Evolutionary conservation across 2,329 filamentous ascomycete genomes (phyloP), one percentile per base, ranked within the genome.

Genomic region (Sclerotinia trifoliorum): DNA sequence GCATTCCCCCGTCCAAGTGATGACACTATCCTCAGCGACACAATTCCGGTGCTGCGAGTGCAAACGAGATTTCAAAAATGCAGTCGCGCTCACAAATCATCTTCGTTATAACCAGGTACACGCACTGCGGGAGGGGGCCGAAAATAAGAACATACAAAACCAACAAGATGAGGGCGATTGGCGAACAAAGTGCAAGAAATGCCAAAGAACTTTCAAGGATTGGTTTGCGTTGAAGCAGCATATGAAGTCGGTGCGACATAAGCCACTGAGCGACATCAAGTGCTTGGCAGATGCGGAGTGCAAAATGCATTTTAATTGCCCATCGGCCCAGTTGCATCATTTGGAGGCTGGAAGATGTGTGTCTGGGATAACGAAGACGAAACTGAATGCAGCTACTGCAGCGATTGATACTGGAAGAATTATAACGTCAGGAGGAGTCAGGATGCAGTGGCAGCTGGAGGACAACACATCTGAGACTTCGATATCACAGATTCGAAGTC

Each of bases 1-100:
- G 42, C 65, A 70, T 65, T 17, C 54, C 29, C 39, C 63, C 35
- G 29, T 58, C n/a, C 39, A 15, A 58, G 7, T 21, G 56, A 58
- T 8, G 21, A 58, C 2, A n/a, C 35, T 24, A 26, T 58, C 46
- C 29, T 58, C 56, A 24, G 58, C 35, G 24, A 61, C 58, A 65
- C 58, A 56, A 68, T 69, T 64, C 42, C 44, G 65, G 52, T 72
- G 71, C 64, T 72, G 71, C 60, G 67, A 72, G 57, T 72, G 70
- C 60, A 65, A 72, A 54, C 66, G 70, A 24, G 68, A 71, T 61
- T 72, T 70, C 58, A 69, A 54, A 65, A 69, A 54, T 69, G 56
- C 71, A 67, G 26, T 29, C 0, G 55, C 66, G 66, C 68, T 72
- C 42, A 51, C 65, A 65, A 42, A 67, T 69, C 71, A 72, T 63